phyloP scores from a whole-genome alignment of 345 rosid species.

The Eucalyptus lansdowneana region DNA sequence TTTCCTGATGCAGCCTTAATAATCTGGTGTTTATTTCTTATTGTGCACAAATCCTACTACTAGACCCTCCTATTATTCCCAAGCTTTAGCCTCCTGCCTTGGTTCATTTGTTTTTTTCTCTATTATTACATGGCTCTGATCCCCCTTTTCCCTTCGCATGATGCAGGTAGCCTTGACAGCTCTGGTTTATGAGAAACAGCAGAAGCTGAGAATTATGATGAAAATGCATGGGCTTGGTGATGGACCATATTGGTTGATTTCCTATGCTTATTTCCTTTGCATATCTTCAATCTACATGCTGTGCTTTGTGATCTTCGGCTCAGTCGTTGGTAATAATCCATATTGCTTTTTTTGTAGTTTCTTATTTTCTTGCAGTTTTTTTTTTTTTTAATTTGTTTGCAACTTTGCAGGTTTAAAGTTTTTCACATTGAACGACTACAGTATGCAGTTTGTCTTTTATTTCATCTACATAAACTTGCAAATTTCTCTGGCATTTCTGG shows the following conservation, averaged over 20 bases:
- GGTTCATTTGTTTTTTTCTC: background rate
- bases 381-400: background rate
- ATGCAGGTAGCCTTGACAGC: constrained; percentile 60
- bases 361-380: background rate
- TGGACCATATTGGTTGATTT: constrained; percentile 85
- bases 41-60: background rate
- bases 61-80: background rate
- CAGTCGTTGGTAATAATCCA: constrained; percentile 38
- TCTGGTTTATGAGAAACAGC: constrained; percentile 79
- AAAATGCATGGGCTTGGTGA: constrained; percentile 97
- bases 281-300: constrained; percentile 51
- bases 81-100: background rate
- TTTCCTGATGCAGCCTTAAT: background rate
- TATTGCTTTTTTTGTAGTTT: background rate
- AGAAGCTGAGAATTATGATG: constrained; percentile 79
- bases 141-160: background rate
- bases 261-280: constrained; percentile 73
- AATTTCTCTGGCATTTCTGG: constrained; percentile 64
- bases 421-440: constrained; percentile 59
- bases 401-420: constrained; percentile 63
- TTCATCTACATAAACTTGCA: constrained; percentile 76
- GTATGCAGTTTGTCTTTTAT: constrained; percentile 59
- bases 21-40: background rate
- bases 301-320: constrained; percentile 65
- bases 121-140: background rate